phyloP scores from a whole-genome alignment of 495 filamentous ascomycete species.

The Daldinia bambusicola region DNA sequence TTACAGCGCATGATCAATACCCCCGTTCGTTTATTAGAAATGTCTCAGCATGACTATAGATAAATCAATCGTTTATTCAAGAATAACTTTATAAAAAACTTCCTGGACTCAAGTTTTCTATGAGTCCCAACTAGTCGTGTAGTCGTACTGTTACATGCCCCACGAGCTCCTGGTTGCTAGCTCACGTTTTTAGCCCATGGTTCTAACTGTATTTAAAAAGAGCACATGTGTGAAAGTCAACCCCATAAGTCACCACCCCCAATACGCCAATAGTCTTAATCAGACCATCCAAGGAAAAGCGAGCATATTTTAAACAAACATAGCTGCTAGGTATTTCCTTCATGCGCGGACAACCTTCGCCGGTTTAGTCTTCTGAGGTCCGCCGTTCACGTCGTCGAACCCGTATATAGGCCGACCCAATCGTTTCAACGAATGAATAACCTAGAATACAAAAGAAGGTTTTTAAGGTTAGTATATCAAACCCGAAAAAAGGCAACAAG shows the following conservation, averaged over 20 bases:
- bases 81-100: neutral
- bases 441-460: constrained; percentile 52
- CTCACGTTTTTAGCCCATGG: neutral
- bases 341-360: neutral
- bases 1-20: constrained; percentile 34
- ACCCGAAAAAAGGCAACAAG: neutral
- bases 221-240: neutral
- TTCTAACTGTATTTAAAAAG: neutral
- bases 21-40: constrained; percentile 43
- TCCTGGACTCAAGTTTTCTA: neutral
- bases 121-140: neutral
- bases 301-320: neutral
- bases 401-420: constrained; percentile 62
- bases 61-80: constrained; percentile 13
- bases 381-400: constrained; percentile 51
- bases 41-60: constrained; percentile 7
- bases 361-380: neutral
- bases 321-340: neutral
- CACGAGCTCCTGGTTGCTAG: neutral
- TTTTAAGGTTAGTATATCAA: constrained; percentile 3
- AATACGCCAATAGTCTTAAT: neutral
- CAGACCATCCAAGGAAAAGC: neutral
- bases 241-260: neutral
- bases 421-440: constrained; percentile 67
- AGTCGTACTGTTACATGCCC: too few relatives aligned